Conservation (phyloP, 2,329 filamentous ascomycete genomes). For the Endocalyx cinctus region DNA sequence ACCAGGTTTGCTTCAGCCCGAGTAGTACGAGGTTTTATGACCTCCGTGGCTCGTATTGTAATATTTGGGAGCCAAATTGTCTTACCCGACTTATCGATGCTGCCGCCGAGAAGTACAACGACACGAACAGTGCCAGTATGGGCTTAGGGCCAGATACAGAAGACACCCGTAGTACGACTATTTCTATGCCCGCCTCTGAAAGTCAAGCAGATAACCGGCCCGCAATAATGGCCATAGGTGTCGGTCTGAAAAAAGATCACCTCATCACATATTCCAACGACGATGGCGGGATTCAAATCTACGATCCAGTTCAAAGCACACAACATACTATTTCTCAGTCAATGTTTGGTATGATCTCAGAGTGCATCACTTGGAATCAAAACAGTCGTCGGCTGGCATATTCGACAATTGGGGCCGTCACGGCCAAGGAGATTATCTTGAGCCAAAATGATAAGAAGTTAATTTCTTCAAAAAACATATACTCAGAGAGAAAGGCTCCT, state of each 20-base stretch:
- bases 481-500: slow-evolving; percentile 1
- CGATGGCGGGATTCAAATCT: slow-evolving; percentile 10
- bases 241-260: no score
- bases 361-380: slow-evolving; percentile 8
- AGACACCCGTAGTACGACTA: slow-evolving; percentile 4
- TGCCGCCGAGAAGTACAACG: slow-evolving; percentile 1
- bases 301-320: slow-evolving; percentile 5
- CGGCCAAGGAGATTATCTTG: not conserved
- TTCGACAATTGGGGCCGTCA: slow-evolving; percentile 5
- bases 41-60: slow-evolving; percentile 15
- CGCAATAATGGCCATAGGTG: slow-evolving; percentile 6
- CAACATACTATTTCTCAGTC: slow-evolving; percentile 7
- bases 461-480: slow-evolving; percentile 1
- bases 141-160: slow-evolving; percentile 5
- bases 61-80: slow-evolving; percentile 19
- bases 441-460: no score
- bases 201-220: slow-evolving; percentile 8
- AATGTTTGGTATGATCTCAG: slow-evolving; percentile 2
- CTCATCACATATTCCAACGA: slow-evolving; percentile 9
- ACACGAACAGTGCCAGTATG: slow-evolving; percentile 2
- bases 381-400: slow-evolving; percentile 9
- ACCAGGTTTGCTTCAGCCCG: slow-evolving; percentile 12
- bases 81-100: slow-evolving; percentile 11
- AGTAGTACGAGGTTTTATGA: slow-evolving; percentile 16
- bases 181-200: slow-evolving; percentile 8